Evolutionary conservation across 176 grass and related monocot genomes (phyloP).

Genomic region (Urochloa ruziziensis): DNA sequence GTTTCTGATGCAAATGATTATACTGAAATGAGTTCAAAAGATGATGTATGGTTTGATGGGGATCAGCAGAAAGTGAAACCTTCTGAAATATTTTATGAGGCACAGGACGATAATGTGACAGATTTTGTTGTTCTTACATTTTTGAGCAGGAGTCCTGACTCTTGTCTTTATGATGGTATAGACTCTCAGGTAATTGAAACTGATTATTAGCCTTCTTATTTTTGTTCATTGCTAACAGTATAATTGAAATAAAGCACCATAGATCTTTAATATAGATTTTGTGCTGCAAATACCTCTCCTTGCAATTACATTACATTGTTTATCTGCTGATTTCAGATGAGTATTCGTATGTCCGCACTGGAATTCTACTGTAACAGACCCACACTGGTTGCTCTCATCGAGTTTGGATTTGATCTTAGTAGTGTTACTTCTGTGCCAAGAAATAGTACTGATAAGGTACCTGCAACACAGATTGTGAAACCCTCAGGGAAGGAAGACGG

Average conservation of each 20-base stretch:
- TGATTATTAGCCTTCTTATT: neutral
- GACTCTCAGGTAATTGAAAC: slow-evolving; percentile 79
- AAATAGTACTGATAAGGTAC: slow-evolving; percentile 34
- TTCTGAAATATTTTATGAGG: slow-evolving; percentile 83
- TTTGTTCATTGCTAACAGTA: neutral
- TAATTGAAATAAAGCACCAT: neutral
- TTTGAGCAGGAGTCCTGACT: slow-evolving; percentile 76
- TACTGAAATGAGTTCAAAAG: slow-evolving; percentile 17
- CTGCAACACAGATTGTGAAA: slow-evolving; percentile 26
- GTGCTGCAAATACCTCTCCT: neutral
- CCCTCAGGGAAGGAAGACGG: slow-evolving; percentile 61
- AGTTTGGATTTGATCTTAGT: slow-evolving; percentile 88
- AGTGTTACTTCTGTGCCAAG: slow-evolving; percentile 56
- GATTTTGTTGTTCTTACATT: slow-evolving; percentile 95
- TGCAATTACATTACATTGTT: slow-evolving; percentile 7
- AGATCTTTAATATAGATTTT: neutral
- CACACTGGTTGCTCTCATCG: slow-evolving; percentile 92
- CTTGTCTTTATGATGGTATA: slow-evolving; percentile 83
- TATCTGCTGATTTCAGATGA: slow-evolving; percentile 70
- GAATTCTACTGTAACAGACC: slow-evolving; percentile 95
- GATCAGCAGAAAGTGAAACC: slow-evolving; percentile 43
- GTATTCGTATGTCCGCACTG: slow-evolving; percentile 81
- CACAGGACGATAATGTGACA: slow-evolving; percentile 64
- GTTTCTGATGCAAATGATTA: slow-evolving; percentile 29
- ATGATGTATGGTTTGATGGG: slow-evolving; percentile 33